Evolutionary conservation across 73 alveolate genomes (phyloP), one percentile per base, ranked within the genome.

Genomic region (Symbiodinium pilosum): DNA sequence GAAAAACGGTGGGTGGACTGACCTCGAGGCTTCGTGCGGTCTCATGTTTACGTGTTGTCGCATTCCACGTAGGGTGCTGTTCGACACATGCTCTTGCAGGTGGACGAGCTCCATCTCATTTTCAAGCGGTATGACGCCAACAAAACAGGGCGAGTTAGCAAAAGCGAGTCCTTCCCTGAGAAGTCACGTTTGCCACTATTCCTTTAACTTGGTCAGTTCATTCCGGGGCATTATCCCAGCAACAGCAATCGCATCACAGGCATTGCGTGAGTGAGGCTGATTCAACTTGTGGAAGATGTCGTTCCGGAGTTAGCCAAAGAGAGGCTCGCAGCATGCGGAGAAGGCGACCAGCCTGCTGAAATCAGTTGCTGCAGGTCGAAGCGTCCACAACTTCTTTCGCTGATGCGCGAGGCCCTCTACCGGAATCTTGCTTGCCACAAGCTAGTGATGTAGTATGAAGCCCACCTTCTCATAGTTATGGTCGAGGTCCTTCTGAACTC

Each of bases 1-100:
- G 77, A 18, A 36, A 64, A 64, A 64, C 77, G 77, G 77, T 64
- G 77, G 77, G 3, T 64, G 77, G 77, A 64, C 77, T 32, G 77
- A 64, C 32, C 77, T 36, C 38, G 77, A 64, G 77, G 77, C 36
- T 64, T 64, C 38, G 59, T 47, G n/a, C n/a, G n/a, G n/a, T n/a
- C n/a, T n/a, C n/a, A n/a, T n/a, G n/a, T n/a, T n/a, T n/a, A n/a
- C n/a, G n/a, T n/a, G n/a, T n/a, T n/a, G n/a, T n/a, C n/a, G n/a
- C n/a, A n/a, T n/a, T n/a, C n/a, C n/a, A n/a, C n/a, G n/a, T n/a
- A n/a, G n/a, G n/a, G n/a, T n/a, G n/a, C n/a, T n/a, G n/a, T n/a
- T n/a, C n/a, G n/a, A n/a, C n/a, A n/a, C n/a, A n/a, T n/a, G 16
- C 39, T 64, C 77, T 26, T 20, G 3, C 77, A 64, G 77, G 77